Evolutionary conservation across 352 stramenopile genomes (phyloP), one percentile per base, ranked within the genome.

Genomic region (Phytopythium oedochilum): DNA sequence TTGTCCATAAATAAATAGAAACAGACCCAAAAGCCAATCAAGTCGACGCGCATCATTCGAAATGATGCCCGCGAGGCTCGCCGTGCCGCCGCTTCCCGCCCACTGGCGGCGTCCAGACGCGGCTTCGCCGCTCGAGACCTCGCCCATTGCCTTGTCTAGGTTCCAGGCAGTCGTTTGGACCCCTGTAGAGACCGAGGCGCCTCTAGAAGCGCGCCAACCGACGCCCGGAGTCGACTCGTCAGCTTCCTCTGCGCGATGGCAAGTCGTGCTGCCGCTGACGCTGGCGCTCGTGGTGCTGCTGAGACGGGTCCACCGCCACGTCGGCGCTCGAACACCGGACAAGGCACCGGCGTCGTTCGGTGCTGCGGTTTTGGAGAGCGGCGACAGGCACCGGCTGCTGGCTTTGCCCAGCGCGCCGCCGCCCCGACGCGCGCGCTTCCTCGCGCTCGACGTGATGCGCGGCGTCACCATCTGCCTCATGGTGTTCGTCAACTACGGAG

Each of bases 401-500:
- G 29, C 29, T 10, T 5, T 10, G 29, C 29, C 5, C 5, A 34
- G 29, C 5, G 10, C 29, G 29, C 29, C 29, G 29, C 29, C 29
- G 29, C 29, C 5, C 29, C 29, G 10, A 34, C 29, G 29, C 29
- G 29, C 29, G 29, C 77, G 86, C 1, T 71, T 75, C 48, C 31
- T 46, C 14, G 66, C 55, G 11, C 53, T 95, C 17, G 86, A 96
- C 45, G 70, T 69, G 14, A 92, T 95, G 50, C 84, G 86, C 18
- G 86, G 86, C 4, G 11, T 87, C 29, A 88, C 81, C 11, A 71
- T 96, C 50, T 76, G 67, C 52, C 36, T 85, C 31, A 95, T 96
- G 86, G 73, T 96, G 17, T 95, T 96, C 59, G 81, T 91, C 48
- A 96, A 96, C 53, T 94, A 95, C 59, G 86, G 86, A 55, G 84